Percentiles rank a stretch among this genome's conserved stretches.
Conservation (phyloP, 345 rosid genomes). For the Diplotaxis tenuifolia region DNA sequence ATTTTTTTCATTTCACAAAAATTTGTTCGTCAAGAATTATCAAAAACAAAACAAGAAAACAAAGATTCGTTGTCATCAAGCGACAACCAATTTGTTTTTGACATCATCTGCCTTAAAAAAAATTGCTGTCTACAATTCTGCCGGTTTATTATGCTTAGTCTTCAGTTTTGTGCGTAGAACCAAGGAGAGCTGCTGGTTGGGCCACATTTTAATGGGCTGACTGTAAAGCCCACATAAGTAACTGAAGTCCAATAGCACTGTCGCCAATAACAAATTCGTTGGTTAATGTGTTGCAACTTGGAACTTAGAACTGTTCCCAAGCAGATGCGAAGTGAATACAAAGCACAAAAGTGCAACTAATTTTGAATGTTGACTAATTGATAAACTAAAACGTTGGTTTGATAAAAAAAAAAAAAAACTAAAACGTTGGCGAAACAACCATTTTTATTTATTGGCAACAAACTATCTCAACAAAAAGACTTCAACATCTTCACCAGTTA, state of each 20-base stretch:
- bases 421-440: neutral
- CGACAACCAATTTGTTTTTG: conserved; percentile 37
- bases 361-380: neutral
- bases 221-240: neutral
- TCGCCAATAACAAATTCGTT: neutral
- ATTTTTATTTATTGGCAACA: conserved; percentile 21
- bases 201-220: neutral
- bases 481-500: conserved; percentile 7
- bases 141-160: conserved; percentile 1
- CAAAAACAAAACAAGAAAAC: no score
- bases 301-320: neutral
- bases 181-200: neutral
- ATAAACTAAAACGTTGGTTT: no score
- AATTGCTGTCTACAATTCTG: neutral
- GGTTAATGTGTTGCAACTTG: neutral
- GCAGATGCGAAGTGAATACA: neutral
- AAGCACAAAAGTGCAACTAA: neutral
- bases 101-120: conserved; percentile 53
- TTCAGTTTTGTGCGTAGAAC: neutral
- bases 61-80: neutral
- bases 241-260: neutral
- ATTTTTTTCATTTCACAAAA: neutral
- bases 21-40: neutral
- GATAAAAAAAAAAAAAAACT: no score
- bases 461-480: neutral